Evolutionary conservation across 2,329 filamentous ascomycete genomes (phyloP).

Genomic region (Niveomyces coronatus): DNA sequence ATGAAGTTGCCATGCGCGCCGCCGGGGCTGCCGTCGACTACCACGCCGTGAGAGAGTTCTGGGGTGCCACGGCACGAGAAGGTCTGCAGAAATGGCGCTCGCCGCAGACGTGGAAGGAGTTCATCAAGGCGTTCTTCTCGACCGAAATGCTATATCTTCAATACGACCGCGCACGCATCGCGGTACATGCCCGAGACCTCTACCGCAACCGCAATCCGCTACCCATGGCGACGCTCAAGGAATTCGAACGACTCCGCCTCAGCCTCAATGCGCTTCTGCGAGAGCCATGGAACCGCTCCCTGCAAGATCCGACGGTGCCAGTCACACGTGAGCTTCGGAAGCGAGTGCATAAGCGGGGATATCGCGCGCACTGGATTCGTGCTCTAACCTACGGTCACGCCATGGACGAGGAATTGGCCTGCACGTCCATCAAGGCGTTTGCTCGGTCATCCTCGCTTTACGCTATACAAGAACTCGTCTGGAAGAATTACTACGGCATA

Average conservation of each 20-base stretch:
- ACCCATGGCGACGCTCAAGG: constrained; percentile 13
- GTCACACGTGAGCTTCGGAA: constrained; percentile 18
- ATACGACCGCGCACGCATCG: constrained; percentile 30
- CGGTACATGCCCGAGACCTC: constrained; percentile 29
- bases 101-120: constrained; percentile 31
- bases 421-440: constrained; percentile 31
- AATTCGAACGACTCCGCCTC: constrained; percentile 21
- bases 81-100: constrained; percentile 21
- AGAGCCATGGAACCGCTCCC: constrained; percentile 22
- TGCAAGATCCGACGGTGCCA: constrained; percentile 16
- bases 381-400: constrained; percentile 17
- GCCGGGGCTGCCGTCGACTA: constrained; percentile 35
- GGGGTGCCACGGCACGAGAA: constrained; percentile 20
- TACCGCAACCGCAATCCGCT: constrained; percentile 16
- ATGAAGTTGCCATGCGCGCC: constrained; percentile 33
- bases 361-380: constrained; percentile 19
- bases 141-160: constrained; percentile 36
- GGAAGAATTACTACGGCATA: constrained; percentile 22
- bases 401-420: constrained; percentile 29
- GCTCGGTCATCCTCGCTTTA: constrained; percentile 26
- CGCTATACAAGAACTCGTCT: constrained; percentile 24
- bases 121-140: constrained; percentile 36
- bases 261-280: constrained; percentile 18
- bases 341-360: constrained; percentile 18
- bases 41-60: constrained; percentile 24